Evolutionary conservation across 2,329 filamentous ascomycete species (phyloP).

Genomic region (Neodidymelliopsis sp.): DNA sequence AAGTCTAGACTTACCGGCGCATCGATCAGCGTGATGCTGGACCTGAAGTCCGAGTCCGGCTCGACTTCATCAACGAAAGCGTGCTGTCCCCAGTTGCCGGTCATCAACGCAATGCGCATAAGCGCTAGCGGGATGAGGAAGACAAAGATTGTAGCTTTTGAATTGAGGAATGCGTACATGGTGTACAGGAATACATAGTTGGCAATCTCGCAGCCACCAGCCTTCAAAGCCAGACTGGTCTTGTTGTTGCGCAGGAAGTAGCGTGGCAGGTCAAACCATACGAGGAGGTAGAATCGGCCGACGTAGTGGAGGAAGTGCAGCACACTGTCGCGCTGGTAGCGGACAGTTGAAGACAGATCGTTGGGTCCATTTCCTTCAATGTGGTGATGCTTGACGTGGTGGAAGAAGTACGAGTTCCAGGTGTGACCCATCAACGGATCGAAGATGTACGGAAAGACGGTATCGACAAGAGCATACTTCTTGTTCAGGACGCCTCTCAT

Average conservation of each 20-base stretch:
- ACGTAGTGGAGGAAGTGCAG: conserved; percentile 75
- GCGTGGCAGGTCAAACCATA: conserved; percentile 77
- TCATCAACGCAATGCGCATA: conserved; percentile 76
- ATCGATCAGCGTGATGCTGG: conserved; percentile 81
- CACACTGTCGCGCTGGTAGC: conserved; percentile 75
- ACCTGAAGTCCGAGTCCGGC: conserved; percentile 79
- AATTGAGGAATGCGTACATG: conserved; percentile 58
- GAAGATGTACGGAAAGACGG: conserved; percentile 73
- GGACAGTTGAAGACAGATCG: conserved; percentile 77
- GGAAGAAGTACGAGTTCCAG: conserved; percentile 85
- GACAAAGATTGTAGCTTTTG: conserved; percentile 67
- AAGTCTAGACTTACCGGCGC: conserved; percentile 67
- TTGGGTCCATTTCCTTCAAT: conserved; percentile 81
- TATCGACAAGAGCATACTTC: conserved; percentile 65
- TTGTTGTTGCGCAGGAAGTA: conserved; percentile 76
- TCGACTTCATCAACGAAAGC: conserved; percentile 79
- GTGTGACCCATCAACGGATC: conserved; percentile 84
- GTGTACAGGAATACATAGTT: conserved; percentile 57
- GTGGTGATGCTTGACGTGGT: conserved; percentile 87
- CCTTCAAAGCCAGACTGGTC: conserved; percentile 60
- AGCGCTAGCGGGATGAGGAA: conserved; percentile 71
- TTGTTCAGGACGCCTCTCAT: conserved; percentile 72
- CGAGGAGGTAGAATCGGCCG: conserved; percentile 73
- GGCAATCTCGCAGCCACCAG: conserved; percentile 68
- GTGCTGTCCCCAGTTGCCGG: conserved; percentile 86